Conservation (phyloP, 2,329 filamentous ascomycete species). For the Sclerotinia borealis region DNA sequence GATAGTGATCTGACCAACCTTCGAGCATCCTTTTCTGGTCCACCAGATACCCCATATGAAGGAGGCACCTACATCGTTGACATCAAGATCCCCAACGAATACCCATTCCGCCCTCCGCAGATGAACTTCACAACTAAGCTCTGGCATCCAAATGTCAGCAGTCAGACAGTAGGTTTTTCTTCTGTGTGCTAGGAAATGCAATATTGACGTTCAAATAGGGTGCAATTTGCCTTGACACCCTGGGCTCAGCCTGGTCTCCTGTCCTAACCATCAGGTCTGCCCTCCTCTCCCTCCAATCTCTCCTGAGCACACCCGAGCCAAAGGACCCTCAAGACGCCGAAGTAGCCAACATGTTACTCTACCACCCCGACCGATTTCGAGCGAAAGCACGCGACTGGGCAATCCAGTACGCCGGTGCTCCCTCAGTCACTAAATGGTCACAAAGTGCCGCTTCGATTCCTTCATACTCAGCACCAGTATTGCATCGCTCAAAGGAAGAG, state of each 20-base stretch:
- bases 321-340: conserved; percentile 96
- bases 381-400: conserved; percentile 87
- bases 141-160: conserved; percentile 97
- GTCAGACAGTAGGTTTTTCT: conserved; percentile 65
- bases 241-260: conserved; percentile 86
- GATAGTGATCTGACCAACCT: conserved; percentile 70
- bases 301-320: conserved; percentile 89
- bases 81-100: conserved; percentile 79
- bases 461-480: conserved; percentile 22
- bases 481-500: conserved; percentile 26
- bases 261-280: conserved; percentile 95
- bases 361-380: conserved; percentile 71
- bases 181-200: not conserved
- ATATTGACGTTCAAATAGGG: conserved; percentile 51
- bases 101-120: conserved; percentile 85
- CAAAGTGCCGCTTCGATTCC: conserved; percentile 36
- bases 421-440: conserved; percentile 46
- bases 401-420: conserved; percentile 73
- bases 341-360: conserved; percentile 83
- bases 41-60: conserved; percentile 89
- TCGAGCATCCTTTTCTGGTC: conserved; percentile 75
- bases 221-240: conserved; percentile 92
- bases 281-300: conserved; percentile 84
- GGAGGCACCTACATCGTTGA: conserved; percentile 78
- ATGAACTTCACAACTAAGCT: conserved; percentile 93